Conservation (phyloP, 495 filamentous ascomycete species). For the Xylaria nigripes region DNA sequence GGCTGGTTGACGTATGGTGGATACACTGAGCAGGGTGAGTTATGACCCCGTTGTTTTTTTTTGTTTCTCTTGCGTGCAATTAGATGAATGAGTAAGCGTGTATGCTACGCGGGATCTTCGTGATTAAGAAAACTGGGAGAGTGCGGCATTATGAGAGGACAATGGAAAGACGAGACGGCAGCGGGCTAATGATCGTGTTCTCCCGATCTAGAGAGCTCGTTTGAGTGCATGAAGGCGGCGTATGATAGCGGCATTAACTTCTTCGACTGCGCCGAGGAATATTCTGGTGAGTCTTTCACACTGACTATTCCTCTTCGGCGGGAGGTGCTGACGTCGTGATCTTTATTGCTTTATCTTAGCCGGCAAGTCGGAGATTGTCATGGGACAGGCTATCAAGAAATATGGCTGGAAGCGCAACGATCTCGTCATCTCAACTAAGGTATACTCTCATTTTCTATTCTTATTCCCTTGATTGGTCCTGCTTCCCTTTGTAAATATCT, state of each 20-base stretch:
- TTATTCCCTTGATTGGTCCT: too few relatives aligned
- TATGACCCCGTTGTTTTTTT: neutral
- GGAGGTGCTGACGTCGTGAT: conserved; percentile 2
- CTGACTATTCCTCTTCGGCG: neutral
- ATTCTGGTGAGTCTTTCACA: conserved; percentile 34
- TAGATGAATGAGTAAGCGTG: neutral
- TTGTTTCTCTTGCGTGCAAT: neutral
- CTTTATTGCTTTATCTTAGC: neutral
- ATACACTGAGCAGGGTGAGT: conserved; percentile 58
- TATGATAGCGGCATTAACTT: conserved; percentile 73
- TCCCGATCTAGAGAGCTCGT: conserved; percentile 53
- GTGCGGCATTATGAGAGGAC: neutral
- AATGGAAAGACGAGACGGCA: too few relatives aligned
- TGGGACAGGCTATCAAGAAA: conserved; percentile 61
- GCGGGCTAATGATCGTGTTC: too few relatives aligned
- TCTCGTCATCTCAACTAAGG: conserved; percentile 79
- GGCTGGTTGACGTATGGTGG: conserved; percentile 75
- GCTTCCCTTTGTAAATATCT: too few relatives aligned
- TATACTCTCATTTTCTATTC: conserved; percentile 20
- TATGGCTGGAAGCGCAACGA: conserved; percentile 72
- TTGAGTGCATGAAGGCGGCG: conserved; percentile 64
- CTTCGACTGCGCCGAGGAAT: conserved; percentile 59
- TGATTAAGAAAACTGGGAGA: too few relatives aligned
- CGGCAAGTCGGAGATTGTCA: conserved; percentile 64
- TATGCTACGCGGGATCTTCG: too few relatives aligned